Conservation (phyloP, 2,329 filamentous ascomycete genomes). For the Epichloe aotearoae region DNA sequence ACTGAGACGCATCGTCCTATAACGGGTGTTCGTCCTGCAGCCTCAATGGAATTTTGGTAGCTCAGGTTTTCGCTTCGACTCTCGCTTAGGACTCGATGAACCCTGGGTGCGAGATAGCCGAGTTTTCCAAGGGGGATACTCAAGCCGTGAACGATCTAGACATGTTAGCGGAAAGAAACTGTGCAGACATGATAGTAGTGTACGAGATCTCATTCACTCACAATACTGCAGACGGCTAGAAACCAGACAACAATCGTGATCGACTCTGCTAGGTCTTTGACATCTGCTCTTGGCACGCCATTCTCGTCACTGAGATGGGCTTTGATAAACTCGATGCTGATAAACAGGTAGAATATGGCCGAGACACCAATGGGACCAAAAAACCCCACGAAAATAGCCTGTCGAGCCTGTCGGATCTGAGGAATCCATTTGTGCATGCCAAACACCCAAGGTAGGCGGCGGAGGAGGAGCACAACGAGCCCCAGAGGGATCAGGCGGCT, state of each 20-base stretch:
- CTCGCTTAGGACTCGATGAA: constrained; percentile 26
- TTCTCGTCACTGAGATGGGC: constrained; percentile 37
- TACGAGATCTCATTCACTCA: constrained; percentile 29
- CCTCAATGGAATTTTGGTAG: neutral
- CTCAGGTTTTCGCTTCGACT: constrained; percentile 5
- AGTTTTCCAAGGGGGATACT: constrained; percentile 67
- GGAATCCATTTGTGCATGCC: constrained; percentile 61
- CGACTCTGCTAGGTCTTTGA: constrained; percentile 49
- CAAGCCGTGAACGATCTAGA: constrained; percentile 60
- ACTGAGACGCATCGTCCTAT: neutral
- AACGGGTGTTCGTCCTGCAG: neutral
- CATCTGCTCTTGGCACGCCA: constrained; percentile 50
- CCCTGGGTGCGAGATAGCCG: constrained; percentile 47
- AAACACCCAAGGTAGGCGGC: constrained; percentile 66
- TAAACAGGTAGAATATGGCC: constrained; percentile 79
- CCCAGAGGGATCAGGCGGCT: constrained; percentile 62
- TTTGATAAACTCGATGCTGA: constrained; percentile 62
- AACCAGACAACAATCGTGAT: constrained; percentile 76
- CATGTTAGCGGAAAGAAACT: neutral
- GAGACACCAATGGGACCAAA: constrained; percentile 83
- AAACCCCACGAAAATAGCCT: constrained; percentile 80
- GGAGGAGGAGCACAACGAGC: constrained; percentile 61
- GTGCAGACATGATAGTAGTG: constrained; percentile 13
- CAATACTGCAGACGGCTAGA: constrained; percentile 67
- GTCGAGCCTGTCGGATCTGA: constrained; percentile 60